Evolutionary conservation across 768 basidiomycete species (phyloP).

Genomic region (Phlebiopsis gigantea): DNA sequence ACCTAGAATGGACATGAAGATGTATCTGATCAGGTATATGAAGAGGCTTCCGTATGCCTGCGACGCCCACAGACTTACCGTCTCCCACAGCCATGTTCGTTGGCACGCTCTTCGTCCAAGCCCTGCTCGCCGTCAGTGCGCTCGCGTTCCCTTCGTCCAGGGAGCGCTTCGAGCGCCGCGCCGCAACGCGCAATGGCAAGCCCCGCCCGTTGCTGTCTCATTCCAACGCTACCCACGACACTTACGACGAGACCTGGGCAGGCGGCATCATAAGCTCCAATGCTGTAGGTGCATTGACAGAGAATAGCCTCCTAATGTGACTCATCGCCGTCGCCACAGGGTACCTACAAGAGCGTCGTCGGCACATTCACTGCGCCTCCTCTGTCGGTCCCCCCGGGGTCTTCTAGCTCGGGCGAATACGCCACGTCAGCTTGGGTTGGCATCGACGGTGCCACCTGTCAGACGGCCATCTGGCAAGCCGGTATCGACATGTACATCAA

Average conservation of each 20-base stretch:
- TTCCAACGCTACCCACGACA: constrained; percentile 21
- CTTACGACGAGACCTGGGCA: constrained; percentile 30
- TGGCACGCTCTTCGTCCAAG: constrained; percentile 17
- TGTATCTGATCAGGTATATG: too few species aligned
- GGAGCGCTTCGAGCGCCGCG: constrained; percentile 17
- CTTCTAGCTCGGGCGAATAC: constrained; percentile 7
- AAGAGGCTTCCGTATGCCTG: too few species aligned
- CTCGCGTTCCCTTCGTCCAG: constrained; percentile 18
- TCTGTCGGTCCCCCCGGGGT: not conserved
- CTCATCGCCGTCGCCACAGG: not conserved
- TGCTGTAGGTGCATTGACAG: constrained; percentile 8
- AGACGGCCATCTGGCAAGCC: not conserved
- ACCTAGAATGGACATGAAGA: too few species aligned
- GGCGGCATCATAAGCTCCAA: constrained; percentile 27
- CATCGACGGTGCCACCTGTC: not conserved
- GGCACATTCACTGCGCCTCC: not conserved
- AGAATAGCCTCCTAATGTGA: not conserved
- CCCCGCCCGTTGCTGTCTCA: constrained; percentile 9
- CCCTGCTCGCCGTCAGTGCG: constrained; percentile 22
- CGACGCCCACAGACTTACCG: too few species aligned
- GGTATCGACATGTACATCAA: not conserved
- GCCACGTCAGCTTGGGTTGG: not conserved
- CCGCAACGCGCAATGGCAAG: constrained; percentile 4
- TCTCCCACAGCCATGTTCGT: constrained; percentile 15
- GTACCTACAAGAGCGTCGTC: constrained; percentile 4